A percentile compares a stretch with the other conserved stretches of the same genome.
These are phyloP conservation scores for Monosporozyma yasuniensis DNA, from an alignment of 805 yeast genomes.

Conservation along the genomic window DNA sequence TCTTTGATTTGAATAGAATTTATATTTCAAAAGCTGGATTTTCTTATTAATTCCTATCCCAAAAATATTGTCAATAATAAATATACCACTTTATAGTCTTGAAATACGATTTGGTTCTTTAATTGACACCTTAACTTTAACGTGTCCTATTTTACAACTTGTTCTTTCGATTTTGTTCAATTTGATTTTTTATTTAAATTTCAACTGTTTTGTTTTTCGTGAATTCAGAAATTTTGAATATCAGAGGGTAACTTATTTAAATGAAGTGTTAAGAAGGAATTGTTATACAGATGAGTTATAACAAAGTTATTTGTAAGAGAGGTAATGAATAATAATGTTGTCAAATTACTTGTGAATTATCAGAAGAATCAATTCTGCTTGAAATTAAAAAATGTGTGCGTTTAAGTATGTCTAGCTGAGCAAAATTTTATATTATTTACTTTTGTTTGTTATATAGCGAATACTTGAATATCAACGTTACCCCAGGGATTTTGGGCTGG, in stretches of 20 bases:
- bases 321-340: no score
- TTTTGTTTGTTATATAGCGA: constrained; percentile 25
- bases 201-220: not conserved
- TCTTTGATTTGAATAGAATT: not conserved
- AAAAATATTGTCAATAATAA: not conserved
- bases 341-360: no score
- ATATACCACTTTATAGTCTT: not conserved
- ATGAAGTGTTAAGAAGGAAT: not conserved
- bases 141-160: not conserved
- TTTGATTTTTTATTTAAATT: not conserved
- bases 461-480: constrained; percentile 21
- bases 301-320: no score
- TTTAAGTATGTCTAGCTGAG: no score
- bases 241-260: not conserved
- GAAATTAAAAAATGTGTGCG: no score
- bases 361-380: no score
- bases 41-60: not conserved
- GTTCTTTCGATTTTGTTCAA: not conserved
- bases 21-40: not conserved
- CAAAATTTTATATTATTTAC: no score
- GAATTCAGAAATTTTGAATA: not conserved
- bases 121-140: not conserved
- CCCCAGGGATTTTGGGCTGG: constrained; percentile 5
- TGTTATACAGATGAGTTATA: not conserved
- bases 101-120: not conserved